Evolutionary conservation across 2,329 filamentous ascomycete species (phyloP).

Genomic region (Madurella mycetomatis): DNA sequence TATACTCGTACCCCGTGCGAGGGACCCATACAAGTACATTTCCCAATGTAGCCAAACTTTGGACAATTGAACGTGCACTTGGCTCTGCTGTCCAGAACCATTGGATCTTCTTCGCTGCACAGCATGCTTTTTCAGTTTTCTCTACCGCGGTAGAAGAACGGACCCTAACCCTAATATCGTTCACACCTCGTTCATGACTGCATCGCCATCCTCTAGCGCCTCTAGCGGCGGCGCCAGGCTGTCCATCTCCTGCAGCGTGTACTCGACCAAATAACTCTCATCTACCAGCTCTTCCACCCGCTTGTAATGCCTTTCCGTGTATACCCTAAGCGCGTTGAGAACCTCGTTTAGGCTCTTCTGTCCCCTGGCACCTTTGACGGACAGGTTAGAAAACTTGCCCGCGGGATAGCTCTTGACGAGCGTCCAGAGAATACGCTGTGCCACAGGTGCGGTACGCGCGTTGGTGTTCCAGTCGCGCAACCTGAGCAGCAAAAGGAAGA

Average conservation of each 20-base stretch:
- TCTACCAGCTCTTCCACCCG: constrained; percentile 85
- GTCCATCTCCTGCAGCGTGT: constrained; percentile 91
- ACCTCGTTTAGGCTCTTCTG: constrained; percentile 75
- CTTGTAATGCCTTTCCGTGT: constrained; percentile 90
- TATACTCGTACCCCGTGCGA: too few relatives aligned
- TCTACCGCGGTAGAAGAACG: neutral
- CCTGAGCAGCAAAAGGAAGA: constrained; percentile 75
- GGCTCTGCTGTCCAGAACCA: neutral
- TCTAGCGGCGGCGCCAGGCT: constrained; percentile 49
- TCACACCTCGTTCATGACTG: constrained; percentile 27
- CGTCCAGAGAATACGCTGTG: constrained; percentile 78
- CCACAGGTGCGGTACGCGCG: constrained; percentile 75
- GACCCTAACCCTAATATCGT: neutral
- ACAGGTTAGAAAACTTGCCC: constrained; percentile 67
- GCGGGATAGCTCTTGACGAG: constrained; percentile 79
- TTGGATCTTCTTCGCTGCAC: neutral
- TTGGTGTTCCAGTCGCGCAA: constrained; percentile 98
- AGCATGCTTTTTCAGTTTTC: too few relatives aligned
- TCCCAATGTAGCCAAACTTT: neutral
- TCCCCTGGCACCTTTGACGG: constrained; percentile 52
- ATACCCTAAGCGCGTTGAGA: constrained; percentile 78
- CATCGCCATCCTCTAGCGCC: constrained; percentile 21
- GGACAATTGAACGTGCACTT: neutral
- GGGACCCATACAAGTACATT: too few relatives aligned
- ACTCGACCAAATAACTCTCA: constrained; percentile 91